These are phyloP conservation scores for Ustilago hordei DNA, from an alignment of 1,284 basidiomycete species.

Conservation along the genomic window DNA sequence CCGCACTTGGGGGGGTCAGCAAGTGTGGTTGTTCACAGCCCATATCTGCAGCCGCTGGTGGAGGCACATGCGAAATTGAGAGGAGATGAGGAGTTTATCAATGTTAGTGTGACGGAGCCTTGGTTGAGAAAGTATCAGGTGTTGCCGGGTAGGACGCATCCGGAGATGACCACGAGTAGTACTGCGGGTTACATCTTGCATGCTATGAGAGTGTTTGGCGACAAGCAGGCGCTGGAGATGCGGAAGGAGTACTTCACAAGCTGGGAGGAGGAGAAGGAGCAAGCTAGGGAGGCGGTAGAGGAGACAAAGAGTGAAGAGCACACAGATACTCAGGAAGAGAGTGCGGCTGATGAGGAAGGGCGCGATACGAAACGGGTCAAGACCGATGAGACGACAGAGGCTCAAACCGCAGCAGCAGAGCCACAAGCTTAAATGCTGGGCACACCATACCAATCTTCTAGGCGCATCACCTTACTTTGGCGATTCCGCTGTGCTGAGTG, in stretches of 20 bases:
- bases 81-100: conserved; percentile 78
- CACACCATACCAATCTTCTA: neutral
- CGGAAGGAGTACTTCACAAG: conserved; percentile 18
- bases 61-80: conserved; percentile 82
- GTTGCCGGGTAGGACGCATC: conserved; percentile 93
- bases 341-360: conserved; percentile 8
- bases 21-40: conserved; percentile 86
- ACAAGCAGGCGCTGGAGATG: conserved; percentile 40
- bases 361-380: conserved; percentile 28
- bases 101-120: conserved; percentile 84
- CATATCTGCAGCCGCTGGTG: conserved; percentile 79
- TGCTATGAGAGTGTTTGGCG: conserved; percentile 77
- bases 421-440: neutral
- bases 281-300: neutral
- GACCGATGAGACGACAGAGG: conserved; percentile 12
- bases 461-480: too few species aligned
- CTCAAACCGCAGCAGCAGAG: conserved; percentile 7
- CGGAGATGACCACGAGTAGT: conserved; percentile 90
- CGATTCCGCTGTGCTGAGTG: too few species aligned
- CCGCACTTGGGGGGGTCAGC: conserved; percentile 86
- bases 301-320: neutral
- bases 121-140: conserved; percentile 94
- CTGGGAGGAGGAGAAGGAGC: conserved; percentile 1
- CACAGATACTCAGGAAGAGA: conserved; percentile 19
- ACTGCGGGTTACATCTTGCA: conserved; percentile 89